Evolutionary conservation across 2,329 filamentous ascomycete genomes (phyloP).

Genomic region (Alternaria sp.): DNA sequence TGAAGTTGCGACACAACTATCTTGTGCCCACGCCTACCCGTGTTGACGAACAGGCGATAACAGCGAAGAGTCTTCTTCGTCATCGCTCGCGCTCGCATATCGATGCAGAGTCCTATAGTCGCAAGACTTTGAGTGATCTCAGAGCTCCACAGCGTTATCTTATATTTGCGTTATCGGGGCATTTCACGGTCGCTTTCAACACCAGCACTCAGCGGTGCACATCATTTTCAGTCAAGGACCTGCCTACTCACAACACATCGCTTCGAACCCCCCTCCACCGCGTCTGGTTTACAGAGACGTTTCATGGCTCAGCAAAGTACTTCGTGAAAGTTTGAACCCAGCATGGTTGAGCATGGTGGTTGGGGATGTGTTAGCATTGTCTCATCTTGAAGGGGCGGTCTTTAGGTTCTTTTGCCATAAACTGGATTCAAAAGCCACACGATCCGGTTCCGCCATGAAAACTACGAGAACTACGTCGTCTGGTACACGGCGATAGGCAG

Average conservation of each 20-base stretch:
- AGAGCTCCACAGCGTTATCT: not conserved
- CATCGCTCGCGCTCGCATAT: not conserved
- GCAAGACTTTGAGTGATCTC: not conserved
- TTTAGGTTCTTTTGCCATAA: not conserved
- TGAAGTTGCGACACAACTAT: not conserved
- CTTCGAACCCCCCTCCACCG: not conserved
- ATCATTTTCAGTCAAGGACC: not conserved
- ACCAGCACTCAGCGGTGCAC: not conserved
- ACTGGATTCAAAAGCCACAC: not conserved
- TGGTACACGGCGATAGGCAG: not conserved
- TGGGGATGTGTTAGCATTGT: not conserved
- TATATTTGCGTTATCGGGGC: not conserved
- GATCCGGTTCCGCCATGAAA: not conserved
- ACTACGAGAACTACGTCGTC: not conserved
- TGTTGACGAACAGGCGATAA: not conserved
- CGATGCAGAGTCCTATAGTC: not conserved
- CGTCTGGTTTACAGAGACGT: not conserved
- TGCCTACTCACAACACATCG: not conserved
- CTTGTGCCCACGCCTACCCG: not conserved
- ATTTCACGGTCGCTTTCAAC: not conserved
- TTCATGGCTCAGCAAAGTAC: not conserved
- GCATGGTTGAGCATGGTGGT: not conserved
- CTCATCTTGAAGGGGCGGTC: not conserved
- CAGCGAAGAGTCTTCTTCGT: not conserved
- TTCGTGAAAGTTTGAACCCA: not conserved